Evolutionary conservation across 352 stramenopile genomes (phyloP).

Genomic region (Globisporangium apiculatum): DNA sequence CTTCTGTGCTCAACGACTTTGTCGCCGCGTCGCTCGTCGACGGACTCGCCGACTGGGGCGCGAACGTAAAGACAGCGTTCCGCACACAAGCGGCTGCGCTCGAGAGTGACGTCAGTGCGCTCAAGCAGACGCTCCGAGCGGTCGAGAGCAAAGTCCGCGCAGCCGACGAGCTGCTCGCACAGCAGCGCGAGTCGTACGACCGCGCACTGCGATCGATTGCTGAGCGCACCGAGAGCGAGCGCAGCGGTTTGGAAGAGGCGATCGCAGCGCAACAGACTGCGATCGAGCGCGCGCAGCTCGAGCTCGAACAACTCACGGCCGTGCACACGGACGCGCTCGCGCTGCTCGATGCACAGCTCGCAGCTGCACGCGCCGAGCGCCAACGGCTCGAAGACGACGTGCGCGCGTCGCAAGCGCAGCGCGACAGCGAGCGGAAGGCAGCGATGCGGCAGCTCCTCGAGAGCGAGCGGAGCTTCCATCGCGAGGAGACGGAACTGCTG

Average conservation of each 20-base stretch:
- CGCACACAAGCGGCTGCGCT: constrained; percentile 33
- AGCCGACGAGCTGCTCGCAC: constrained; percentile 43
- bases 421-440: constrained; percentile 39
- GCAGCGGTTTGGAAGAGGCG: constrained; percentile 32
- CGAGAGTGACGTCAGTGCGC: constrained; percentile 26
- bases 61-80: constrained; percentile 39
- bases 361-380: constrained; percentile 52
- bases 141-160: constrained; percentile 54
- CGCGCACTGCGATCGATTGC: constrained; percentile 43
- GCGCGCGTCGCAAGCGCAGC: constrained; percentile 29
- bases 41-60: constrained; percentile 49
- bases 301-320: constrained; percentile 43
- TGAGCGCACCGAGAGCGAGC: constrained; percentile 47
- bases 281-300: constrained; percentile 41
- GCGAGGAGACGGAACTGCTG: constrained; percentile 61
- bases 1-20: constrained; percentile 32
- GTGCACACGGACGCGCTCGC: constrained; percentile 60
- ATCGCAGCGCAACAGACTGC: constrained; percentile 53
- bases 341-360: constrained; percentile 39
- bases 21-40: constrained; percentile 42
- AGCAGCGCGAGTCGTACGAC: constrained; percentile 64
- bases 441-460: constrained; percentile 50
- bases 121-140: constrained; percentile 37
- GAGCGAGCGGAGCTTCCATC: constrained; percentile 56
- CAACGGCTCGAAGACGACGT: constrained; percentile 32